Conservation (phyloP, 495 filamentous ascomycete species). For the Oleoguttula mirabilis region DNA sequence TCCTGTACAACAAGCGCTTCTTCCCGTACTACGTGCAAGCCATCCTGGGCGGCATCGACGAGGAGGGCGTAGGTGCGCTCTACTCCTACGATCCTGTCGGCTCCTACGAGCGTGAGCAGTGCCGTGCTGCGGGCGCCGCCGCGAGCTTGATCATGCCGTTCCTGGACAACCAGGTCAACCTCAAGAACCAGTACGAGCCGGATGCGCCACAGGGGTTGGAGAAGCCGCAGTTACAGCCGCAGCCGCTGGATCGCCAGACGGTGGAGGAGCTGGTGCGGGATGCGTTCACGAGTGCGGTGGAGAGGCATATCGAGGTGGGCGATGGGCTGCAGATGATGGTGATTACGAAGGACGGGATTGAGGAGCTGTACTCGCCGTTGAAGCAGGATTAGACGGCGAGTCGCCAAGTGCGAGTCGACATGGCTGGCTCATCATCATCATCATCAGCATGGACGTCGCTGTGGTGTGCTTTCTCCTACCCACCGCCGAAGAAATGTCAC, state of each 20-base stretch:
- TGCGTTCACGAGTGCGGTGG: slow-evolving; percentile 93
- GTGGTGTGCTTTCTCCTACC: slow-evolving; percentile 59
- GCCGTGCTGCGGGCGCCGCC: slow-evolving; percentile 88
- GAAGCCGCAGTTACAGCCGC: slow-evolving; percentile 53
- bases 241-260: slow-evolving; percentile 53
- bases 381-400: slow-evolving; percentile 85
- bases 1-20: slow-evolving; percentile 93
- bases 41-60: slow-evolving; percentile 86
- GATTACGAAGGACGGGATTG: slow-evolving; percentile 73
- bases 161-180: slow-evolving; percentile 98
- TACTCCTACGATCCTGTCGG: slow-evolving; percentile 98
- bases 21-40: slow-evolving; percentile 96
- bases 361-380: slow-evolving; percentile 70
- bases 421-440: too few species aligned
- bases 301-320: slow-evolving; percentile 97
- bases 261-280: slow-evolving; percentile 86
- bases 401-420: too few species aligned
- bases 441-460: slow-evolving; percentile 30
- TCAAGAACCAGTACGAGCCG: slow-evolving; percentile 95
- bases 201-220: slow-evolving; percentile 76
- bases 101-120: slow-evolving; percentile 91
- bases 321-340: slow-evolving; percentile 93
- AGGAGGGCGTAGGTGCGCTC: slow-evolving; percentile 84
- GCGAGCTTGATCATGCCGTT: slow-evolving; percentile 97
- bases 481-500: slow-evolving; percentile 27